Base-by-base conservation (phyloP, 129 eudicot species). In the Tanacetum coccineum region DNA sequence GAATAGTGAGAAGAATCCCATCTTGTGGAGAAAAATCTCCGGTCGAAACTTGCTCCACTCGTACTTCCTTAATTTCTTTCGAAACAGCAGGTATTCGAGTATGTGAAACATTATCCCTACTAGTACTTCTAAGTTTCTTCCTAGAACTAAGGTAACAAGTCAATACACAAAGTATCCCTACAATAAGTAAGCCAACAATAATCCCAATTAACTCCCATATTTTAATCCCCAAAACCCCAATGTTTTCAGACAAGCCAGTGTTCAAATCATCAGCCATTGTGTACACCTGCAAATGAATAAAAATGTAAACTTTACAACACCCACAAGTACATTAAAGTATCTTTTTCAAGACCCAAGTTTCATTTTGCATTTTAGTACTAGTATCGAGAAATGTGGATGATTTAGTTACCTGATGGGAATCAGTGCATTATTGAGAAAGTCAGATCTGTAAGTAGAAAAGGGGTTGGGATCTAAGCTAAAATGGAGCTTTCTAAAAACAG, bases 141-240 rank as follows among this genome's bases (percentile, higher is more conserved):
- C 81, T 75, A 59, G 88, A 84, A 7, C 82, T 86, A 40, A 94
- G 88, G 65, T 90, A 94, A 51, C 78, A 83, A 13, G 95, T 82
- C 30, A 89, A 73, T 15, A 68, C 82, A 64, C 82, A 78, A 12
- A 91, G 85, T 74, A 91, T 81, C 4, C 81, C 76, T 48, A 85
- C 83, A 46, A 91, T 87, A 73, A 91, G 77, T 39, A 87, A 32
- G 17, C 94, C 96, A 59, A 88, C 88, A 64, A 81, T 62, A 18
- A 91, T 80, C 57, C 96, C 98, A 54, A 91, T 81, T 54, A 91
- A 62, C 74, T 85, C 87, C 98, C 98, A 91, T 56, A 91, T 94
- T 65, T 91, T 79, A 53, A 91, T 82, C 62, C 87, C 80, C 12
- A 85, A 78, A 55, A 85, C 49, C 25, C 79, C 79, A 47, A 86